Evolutionary conservation across 2,329 filamentous ascomycete species (phyloP).

Genomic region (Celoporthe dispersa): DNA sequence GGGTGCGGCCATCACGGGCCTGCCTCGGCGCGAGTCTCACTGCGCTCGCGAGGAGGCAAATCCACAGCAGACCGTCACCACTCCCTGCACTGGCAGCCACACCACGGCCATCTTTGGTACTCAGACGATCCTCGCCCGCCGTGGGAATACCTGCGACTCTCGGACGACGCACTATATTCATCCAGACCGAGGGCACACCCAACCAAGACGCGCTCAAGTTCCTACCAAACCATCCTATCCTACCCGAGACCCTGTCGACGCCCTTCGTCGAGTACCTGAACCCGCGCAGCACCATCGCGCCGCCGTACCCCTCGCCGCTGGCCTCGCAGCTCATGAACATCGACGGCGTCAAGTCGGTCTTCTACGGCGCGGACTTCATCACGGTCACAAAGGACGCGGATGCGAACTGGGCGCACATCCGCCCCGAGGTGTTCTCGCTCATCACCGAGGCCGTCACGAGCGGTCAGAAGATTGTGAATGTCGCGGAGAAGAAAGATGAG

Average conservation of each 20-base stretch:
- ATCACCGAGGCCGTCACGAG: slow-evolving; percentile 92
- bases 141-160: slow-evolving; percentile 34
- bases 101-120: slow-evolving; percentile 34
- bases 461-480: slow-evolving; percentile 79
- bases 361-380: slow-evolving; percentile 95
- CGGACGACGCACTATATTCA: slow-evolving; percentile 81
- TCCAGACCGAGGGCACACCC: slow-evolving; percentile 93
- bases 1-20: slow-evolving; percentile 29
- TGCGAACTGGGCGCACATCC: slow-evolving; percentile 91
- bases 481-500: slow-evolving; percentile 61
- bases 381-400: slow-evolving; percentile 90
- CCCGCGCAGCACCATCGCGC: slow-evolving; percentile 84
- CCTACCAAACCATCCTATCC: slow-evolving; percentile 83
- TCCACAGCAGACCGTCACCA: slow-evolving; percentile 32
- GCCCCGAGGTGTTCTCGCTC: slow-evolving; percentile 91
- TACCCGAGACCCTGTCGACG: slow-evolving; percentile 73
- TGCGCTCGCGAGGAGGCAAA: slow-evolving; percentile 37
- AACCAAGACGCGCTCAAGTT: slow-evolving; percentile 98
- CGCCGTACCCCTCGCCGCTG: slow-evolving; percentile 88
- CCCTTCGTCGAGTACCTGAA: slow-evolving; percentile 91
- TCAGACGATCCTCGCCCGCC: slow-evolving; percentile 26
- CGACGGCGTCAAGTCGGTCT: slow-evolving; percentile 92
- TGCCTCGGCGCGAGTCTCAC: slow-evolving; percentile 28
- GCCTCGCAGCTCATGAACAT: slow-evolving; percentile 90
- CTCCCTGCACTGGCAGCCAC: slow-evolving; percentile 34